Base-by-base conservation (phyloP, 23 red algal species). In the Porphyridium purpureum region DNA sequence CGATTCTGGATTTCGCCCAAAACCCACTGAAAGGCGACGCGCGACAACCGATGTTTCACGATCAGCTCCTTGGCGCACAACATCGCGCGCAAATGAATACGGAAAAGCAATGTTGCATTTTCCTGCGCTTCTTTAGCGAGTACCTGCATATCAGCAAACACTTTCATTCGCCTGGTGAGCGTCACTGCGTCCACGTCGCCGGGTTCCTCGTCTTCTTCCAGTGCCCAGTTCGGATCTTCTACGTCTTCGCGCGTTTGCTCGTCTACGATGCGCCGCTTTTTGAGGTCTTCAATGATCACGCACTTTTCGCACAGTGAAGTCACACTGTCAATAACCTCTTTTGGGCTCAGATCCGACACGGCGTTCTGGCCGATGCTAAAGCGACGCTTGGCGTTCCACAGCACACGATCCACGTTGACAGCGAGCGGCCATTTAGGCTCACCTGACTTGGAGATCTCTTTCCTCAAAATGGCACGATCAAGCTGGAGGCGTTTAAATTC, bases 371-470 rank as follows among this genome's bases (percentile, higher is more conserved):
- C 57, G 35, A 98, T 86, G 31, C 62, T 62, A 27, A 86, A 73
- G 9, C 67, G 21, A 22, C 62, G 59, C 55, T 85, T 84, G 2
- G 70, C 75, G 57, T 98, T 98, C 74, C 60, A 69, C 4, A 98
- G 74, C 1, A 98, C 46, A 4, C 90, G 66, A 31, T 98, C 77
- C 7, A 95, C 53, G 42, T 98, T 98, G n/a, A 95, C 90, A 8
- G 79, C 35, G 35, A 98, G 56, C 25, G 79, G 64, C 31, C 73
- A 71, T 30, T 86, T 84, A 41, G 69, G 29, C 23, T 98, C 90
- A 0, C 81, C 80, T 19, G 51, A 72, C 31, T 68, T 83, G 35
- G 86, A 52, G 25, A 98, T 63, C 48, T 74, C 73, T 23, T 80
- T 30, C 4, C 84, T 52, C 26, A 95, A 66, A 1, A 70, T 42